A percentile compares a stretch with the other conserved stretches of the same genome.
These are phyloP conservation scores for Psidium friedrichsthalianum DNA, from an alignment of 345 rosid genomes.

Conservation along the genomic window DNA sequence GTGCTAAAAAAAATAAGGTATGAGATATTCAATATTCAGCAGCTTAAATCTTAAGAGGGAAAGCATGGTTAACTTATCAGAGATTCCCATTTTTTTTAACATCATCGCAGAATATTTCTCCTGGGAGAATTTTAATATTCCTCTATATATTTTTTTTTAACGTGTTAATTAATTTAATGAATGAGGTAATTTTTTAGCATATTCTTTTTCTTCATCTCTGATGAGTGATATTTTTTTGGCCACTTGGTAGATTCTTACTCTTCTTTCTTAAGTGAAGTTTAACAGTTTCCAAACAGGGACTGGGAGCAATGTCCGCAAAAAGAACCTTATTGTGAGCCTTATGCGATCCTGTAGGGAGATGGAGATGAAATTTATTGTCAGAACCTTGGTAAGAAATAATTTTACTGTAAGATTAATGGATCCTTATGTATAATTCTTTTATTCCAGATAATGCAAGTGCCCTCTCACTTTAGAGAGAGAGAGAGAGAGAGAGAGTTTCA, in stretches of 20 bases:
- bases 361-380: conserved; percentile 80
- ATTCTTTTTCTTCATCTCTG: neutral
- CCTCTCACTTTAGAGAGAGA: neutral
- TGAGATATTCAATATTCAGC: neutral
- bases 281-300: conserved; percentile 77
- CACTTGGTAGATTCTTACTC: neutral
- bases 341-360: conserved; percentile 79
- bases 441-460: neutral
- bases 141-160: neutral
- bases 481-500: neutral
- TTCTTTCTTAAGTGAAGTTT: conserved; percentile 1
- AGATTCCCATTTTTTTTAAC: neutral
- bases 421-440: neutral
- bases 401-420: neutral
- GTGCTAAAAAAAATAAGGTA: conserved; percentile 71
- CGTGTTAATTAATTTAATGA: neutral
- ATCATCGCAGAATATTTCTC: neutral
- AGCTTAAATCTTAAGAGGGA: neutral
- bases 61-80: neutral
- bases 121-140: neutral
- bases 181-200: neutral
- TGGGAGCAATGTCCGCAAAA: conserved; percentile 70
- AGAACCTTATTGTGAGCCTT: conserved; percentile 68
- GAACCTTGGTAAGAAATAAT: conserved; percentile 57
- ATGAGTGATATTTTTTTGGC: neutral